phyloP scores from a whole-genome alignment of 1,139 yeast species.

The Magnusiomyces sp. region DNA sequence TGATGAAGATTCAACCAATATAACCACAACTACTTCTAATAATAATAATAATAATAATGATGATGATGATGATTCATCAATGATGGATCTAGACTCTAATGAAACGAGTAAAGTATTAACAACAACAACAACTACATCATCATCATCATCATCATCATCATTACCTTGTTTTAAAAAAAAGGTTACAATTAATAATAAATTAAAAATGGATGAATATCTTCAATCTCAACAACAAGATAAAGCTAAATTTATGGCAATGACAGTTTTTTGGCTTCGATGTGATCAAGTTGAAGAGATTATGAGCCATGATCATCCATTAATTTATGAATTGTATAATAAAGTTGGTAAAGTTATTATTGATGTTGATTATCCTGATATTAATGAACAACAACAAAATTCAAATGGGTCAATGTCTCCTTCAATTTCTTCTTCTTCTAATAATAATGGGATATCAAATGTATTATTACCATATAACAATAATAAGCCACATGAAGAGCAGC shows the following conservation, averaged over 20 bases:
- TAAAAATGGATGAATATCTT: too few species aligned
- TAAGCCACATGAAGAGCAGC: too few species aligned
- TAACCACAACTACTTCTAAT: neutral
- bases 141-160: slow-evolving; percentile 2
- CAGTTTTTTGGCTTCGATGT: slow-evolving; percentile 41
- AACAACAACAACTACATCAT: neutral
- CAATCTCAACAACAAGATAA: too few species aligned
- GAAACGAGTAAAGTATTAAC: too few species aligned
- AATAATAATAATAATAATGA: neutral
- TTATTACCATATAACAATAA: too few species aligned
- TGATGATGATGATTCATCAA: too few species aligned
- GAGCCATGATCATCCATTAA: slow-evolving; percentile 11
- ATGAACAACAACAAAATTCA: slow-evolving; percentile 5
- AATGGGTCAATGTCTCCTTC: too few species aligned
- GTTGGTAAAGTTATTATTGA: slow-evolving; percentile 21
- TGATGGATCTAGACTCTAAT: too few species aligned
- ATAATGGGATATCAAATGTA: too few species aligned
- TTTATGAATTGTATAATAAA: slow-evolving; percentile 16
- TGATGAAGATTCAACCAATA: neutral
- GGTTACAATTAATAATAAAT: slow-evolving; percentile 27
- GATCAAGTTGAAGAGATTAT: slow-evolving; percentile 14
- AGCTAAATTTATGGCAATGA: slow-evolving; percentile 39
- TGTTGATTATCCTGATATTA: slow-evolving; percentile 20
- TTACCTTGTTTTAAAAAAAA: slow-evolving; percentile 28
- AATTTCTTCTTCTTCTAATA: too few species aligned